These are phyloP conservation scores for Aspergillus ellipticus DNA, from an alignment of 495 filamentous ascomycete species.

Conservation along the genomic window DNA sequence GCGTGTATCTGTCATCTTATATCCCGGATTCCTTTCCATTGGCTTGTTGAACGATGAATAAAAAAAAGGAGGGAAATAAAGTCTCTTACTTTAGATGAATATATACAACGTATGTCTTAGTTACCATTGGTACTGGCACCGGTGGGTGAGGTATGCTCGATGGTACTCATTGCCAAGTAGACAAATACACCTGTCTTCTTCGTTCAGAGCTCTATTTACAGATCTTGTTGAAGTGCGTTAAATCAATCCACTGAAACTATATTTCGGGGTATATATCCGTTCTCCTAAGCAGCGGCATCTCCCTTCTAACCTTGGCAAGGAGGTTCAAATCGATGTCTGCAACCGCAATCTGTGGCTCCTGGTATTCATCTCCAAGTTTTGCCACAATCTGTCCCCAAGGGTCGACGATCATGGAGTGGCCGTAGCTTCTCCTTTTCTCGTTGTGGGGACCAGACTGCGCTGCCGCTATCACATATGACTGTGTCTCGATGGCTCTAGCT, in stretches of 20 bases:
- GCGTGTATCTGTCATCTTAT: slow-evolving; percentile 35
- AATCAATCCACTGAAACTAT: slow-evolving; percentile 20
- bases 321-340: slow-evolving; percentile 50
- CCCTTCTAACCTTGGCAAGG: slow-evolving; percentile 49
- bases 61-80: slow-evolving; percentile 20
- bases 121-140: background rate
- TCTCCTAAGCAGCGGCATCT: slow-evolving; percentile 62
- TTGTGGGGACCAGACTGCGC: slow-evolving; percentile 82
- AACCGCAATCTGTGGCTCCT: slow-evolving; percentile 49
- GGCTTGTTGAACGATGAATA: slow-evolving; percentile 26
- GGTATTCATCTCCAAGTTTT: slow-evolving; percentile 51
- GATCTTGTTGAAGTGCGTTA: background rate
- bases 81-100: slow-evolving; percentile 8
- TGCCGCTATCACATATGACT: slow-evolving; percentile 81
- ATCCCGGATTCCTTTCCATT: slow-evolving; percentile 27
- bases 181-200: background rate
- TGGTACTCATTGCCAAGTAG: background rate
- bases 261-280: slow-evolving; percentile 62
- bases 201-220: background rate
- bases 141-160: background rate
- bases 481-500: slow-evolving; percentile 85
- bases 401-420: slow-evolving; percentile 80
- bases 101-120: background rate
- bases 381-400: slow-evolving; percentile 82
- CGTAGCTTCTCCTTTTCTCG: slow-evolving; percentile 76